Conservation (phyloP, 1,139 yeast genomes). For the Wickerhamomyces sp. region DNA sequence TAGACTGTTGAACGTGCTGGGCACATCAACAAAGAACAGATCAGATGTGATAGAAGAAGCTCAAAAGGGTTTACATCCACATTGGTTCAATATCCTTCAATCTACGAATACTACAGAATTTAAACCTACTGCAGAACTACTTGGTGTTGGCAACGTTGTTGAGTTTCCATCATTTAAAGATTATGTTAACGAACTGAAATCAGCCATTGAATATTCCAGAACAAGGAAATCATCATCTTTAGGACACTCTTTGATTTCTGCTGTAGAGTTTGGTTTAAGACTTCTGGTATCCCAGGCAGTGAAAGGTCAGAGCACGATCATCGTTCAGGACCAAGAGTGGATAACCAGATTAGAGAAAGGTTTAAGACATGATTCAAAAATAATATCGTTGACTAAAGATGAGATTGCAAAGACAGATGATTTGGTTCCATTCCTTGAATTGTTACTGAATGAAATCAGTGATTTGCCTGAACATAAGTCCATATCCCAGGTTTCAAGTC, state of each 20-base stretch:
- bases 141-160: slow-evolving; percentile 33
- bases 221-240: slow-evolving; percentile 24
- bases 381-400: slow-evolving; percentile 34
- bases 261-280: slow-evolving; percentile 45
- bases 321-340: slow-evolving; percentile 76
- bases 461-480: slow-evolving; percentile 11
- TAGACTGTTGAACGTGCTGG: slow-evolving; percentile 63
- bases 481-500: slow-evolving; percentile 15
- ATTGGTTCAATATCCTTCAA: slow-evolving; percentile 41
- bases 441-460: slow-evolving; percentile 34
- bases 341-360: slow-evolving; percentile 66
- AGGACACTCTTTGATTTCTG: slow-evolving; percentile 32
- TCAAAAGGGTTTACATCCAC: slow-evolving; percentile 75
- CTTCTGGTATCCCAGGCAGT: slow-evolving; percentile 64
- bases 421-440: slow-evolving; percentile 22
- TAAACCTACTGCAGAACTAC: slow-evolving; percentile 38
- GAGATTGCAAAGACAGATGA: slow-evolving; percentile 19
- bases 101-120: slow-evolving; percentile 37
- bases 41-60: slow-evolving; percentile 82
- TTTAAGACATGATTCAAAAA: slow-evolving; percentile 52
- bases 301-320: slow-evolving; percentile 44
- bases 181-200: slow-evolving; percentile 29
- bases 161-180: slow-evolving; percentile 41
- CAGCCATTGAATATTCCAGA: slow-evolving; percentile 25
- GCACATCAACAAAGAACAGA: slow-evolving; percentile 50